Base-by-base conservation (phyloP, 106 monocot species). In the Allium sativum region DNA sequence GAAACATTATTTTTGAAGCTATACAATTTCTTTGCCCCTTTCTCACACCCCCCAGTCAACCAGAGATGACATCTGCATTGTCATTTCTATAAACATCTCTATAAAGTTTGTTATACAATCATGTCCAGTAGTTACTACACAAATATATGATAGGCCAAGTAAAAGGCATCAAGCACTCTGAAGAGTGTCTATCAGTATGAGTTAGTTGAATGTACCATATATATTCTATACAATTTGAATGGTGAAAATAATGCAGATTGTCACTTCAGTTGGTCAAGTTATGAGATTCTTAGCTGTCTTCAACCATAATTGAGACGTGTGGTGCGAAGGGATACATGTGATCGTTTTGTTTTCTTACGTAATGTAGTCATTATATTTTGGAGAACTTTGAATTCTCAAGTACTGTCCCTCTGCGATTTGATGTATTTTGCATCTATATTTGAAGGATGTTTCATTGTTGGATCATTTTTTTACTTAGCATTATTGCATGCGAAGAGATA, bases 391-490 rank as follows among this genome's bases (percentile, higher is more conserved):
- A 0, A 31, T 31, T 31, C 31, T 3, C 31, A 31, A 58, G 58
- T 12, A 58, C 22, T n/a, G 58, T 58, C 58, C 58, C 42, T 58
- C 42, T n/a, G 58, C 7, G 58, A 58, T 58, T 19, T 58, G 58
- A 58, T 58, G 58, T 58, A 21, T 58, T 58, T 21, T 57, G 40
- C 13, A 12, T 15, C 13, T 9, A 40, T 12, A 40, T 40, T 57
- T 40, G 31, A 22, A 40, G 21, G 57, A 57, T 57, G 57, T 40
- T 57, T 57, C 6, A 13, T 22, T 8, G 58, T 8, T 41, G 10
- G 58, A 58, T 15, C 41, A 42, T 4, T 58, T 12, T 15, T 8
- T 58, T 22, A 40, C 7, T 8, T 58, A 42, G 58, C 11, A 58
- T 58, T 31, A 31, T 31, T 31, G 31, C 31, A 31, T 31, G 31